Percentiles rank a stretch among this genome's conserved stretches.
These are phyloP conservation scores for Aspergillus sp. DNA, from an alignment of 2,329 filamentous ascomycete genomes.

Conservation along the genomic window DNA sequence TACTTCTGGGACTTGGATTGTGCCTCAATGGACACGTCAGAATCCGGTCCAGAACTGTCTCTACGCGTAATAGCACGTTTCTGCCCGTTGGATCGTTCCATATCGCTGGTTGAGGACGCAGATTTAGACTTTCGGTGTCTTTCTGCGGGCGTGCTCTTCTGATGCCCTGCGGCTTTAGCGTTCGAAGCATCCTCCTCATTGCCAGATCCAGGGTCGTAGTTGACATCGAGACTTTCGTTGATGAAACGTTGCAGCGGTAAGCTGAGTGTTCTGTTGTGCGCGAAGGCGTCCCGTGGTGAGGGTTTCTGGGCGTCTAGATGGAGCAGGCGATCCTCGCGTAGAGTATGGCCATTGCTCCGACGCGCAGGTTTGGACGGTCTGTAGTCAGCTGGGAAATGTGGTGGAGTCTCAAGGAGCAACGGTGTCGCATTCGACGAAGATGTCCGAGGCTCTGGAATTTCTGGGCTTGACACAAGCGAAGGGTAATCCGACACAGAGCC, in stretches of 20 bases:
- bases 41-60: constrained; percentile 15
- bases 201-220: constrained; percentile 21
- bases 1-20: constrained; percentile 16
- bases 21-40: background rate
- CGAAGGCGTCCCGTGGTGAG: constrained; percentile 22
- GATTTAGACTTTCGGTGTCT: constrained; percentile 17
- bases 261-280: constrained; percentile 35
- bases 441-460: constrained; percentile 25
- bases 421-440: constrained; percentile 29
- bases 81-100: constrained; percentile 10
- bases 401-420: constrained; percentile 23
- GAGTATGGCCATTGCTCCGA: constrained; percentile 24
- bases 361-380: constrained; percentile 18
- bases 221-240: constrained; percentile 35
- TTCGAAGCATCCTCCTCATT: constrained; percentile 12
- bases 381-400: constrained; percentile 22
- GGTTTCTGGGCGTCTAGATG: constrained; percentile 27
- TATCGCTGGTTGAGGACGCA: constrained; percentile 7
- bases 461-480: constrained; percentile 32
- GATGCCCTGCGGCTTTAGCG: constrained; percentile 2
- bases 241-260: constrained; percentile 42
- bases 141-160: background rate
- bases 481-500: constrained; percentile 33
- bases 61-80: constrained; percentile 15
- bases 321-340: constrained; percentile 33